Conservation (phyloP, 148 eudicot genomes). For the Rhododendron vialii region DNA sequence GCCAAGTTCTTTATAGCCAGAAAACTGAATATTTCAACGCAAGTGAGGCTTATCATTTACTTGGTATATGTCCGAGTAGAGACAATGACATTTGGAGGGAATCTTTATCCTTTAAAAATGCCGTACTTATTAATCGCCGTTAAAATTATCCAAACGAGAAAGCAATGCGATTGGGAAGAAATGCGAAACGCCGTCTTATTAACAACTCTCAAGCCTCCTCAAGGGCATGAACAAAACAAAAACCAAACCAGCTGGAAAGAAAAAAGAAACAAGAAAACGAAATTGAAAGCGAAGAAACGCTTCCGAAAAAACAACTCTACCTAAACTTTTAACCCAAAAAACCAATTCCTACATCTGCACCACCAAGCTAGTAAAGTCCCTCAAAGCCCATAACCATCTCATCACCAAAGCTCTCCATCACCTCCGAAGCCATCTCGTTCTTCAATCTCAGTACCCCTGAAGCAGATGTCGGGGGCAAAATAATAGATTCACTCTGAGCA, state of each 20-base stretch:
- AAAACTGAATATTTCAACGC: too few species aligned
- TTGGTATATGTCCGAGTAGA: too few species aligned
- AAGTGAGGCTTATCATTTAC: too few species aligned
- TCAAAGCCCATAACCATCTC: constrained; percentile 33
- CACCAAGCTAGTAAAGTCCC: too few species aligned
- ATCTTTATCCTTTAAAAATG: too few species aligned
- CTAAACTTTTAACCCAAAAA: background rate
- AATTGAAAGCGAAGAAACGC: background rate
- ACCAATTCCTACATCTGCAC: background rate
- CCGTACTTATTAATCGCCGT: background rate
- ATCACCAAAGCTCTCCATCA: constrained; percentile 9
- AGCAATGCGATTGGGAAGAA: background rate
- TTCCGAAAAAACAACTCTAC: background rate
- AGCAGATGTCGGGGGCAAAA: constrained; percentile 53
- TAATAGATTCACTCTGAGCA: constrained; percentile 53
- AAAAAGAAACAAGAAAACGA: background rate
- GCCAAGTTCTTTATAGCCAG: too few species aligned
- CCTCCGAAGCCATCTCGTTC: background rate
- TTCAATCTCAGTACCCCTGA: constrained; percentile 19
- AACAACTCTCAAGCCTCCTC: background rate
- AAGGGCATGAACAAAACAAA: background rate
- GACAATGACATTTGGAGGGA: too few species aligned
- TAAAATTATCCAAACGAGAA: background rate
- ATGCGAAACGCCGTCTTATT: background rate
- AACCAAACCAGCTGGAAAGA: background rate